Conservation (phyloP, 169 alveolate genomes). For the Plasmodium ovale region DNA sequence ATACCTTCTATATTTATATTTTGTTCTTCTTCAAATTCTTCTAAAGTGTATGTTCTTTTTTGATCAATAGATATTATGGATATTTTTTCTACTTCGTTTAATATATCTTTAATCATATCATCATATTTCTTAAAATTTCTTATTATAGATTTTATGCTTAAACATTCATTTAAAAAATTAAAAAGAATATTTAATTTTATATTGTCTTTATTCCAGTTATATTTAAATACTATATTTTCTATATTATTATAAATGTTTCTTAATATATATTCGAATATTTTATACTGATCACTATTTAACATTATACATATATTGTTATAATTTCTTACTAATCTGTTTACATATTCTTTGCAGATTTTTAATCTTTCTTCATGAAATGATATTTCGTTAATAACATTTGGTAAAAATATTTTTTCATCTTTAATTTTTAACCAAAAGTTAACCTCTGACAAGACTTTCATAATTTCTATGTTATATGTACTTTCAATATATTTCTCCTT, state of each 20-base stretch:
- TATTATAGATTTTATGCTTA: slow-evolving; percentile 28
- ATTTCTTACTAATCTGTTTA: slow-evolving; percentile 66
- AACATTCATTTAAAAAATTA: slow-evolving; percentile 57
- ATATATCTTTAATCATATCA: slow-evolving; percentile 58
- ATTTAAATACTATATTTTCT: slow-evolving; percentile 66
- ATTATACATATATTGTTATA: slow-evolving; percentile 54
- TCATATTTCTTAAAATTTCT: slow-evolving; percentile 30
- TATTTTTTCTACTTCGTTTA: slow-evolving; percentile 56
- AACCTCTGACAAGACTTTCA: slow-evolving; percentile 58
- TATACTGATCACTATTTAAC: slow-evolving; percentile 62
- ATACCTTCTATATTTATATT: slow-evolving; percentile 52
- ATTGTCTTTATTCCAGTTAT: slow-evolving; percentile 73
- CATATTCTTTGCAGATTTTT: slow-evolving; percentile 70
- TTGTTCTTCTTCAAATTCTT: slow-evolving; percentile 73
- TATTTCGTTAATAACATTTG: slow-evolving; percentile 69
- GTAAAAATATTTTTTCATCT: slow-evolving; percentile 63
- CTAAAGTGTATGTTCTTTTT: slow-evolving; percentile 66
- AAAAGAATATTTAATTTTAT: slow-evolving; percentile 49
- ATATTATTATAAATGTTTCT: slow-evolving; percentile 51
- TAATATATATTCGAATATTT: slow-evolving; percentile 69
- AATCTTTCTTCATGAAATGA: slow-evolving; percentile 73
- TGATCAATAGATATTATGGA: slow-evolving; percentile 59
- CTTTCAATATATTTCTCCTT: slow-evolving; percentile 64
- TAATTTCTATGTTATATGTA: slow-evolving; percentile 52
- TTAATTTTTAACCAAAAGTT: slow-evolving; percentile 64